phyloP scores from a whole-genome alignment of 192 early-diverging fungal species.

The Phlyctochytrium bullatum region DNA sequence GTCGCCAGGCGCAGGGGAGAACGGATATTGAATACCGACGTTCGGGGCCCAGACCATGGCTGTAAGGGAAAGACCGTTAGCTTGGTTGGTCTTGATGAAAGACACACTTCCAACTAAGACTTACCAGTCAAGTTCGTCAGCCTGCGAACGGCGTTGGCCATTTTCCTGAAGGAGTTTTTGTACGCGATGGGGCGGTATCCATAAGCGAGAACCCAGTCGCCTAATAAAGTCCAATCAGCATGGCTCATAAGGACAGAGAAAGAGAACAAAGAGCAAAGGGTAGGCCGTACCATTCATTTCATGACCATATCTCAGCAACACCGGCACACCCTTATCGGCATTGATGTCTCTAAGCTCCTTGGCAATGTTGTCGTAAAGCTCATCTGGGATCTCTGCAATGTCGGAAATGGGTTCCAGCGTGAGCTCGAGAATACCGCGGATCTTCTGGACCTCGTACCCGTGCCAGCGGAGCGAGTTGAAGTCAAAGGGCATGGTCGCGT shows the following conservation, averaged over 20 bases:
- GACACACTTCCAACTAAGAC: too few relatives aligned
- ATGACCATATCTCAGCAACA: conserved; percentile 44
- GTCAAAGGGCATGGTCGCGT: conserved; percentile 11
- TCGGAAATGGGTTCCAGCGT: conserved; percentile 31
- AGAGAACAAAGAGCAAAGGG: too few relatives aligned
- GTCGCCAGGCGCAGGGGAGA: conserved; percentile 6
- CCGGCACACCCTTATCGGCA: conserved; percentile 29
- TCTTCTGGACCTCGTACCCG: conserved; percentile 23
- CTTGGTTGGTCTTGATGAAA: neutral
- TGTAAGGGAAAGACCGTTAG: conserved; percentile 4
- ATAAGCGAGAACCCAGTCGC: conserved; percentile 26
- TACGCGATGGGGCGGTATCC: conserved; percentile 29
- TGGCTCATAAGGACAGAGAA: neutral
- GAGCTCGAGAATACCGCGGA: conserved; percentile 33
- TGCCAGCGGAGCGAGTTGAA: conserved; percentile 30
- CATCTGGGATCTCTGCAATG: conserved; percentile 16
- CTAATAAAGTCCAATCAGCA: conserved; percentile 8
- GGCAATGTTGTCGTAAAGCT: conserved; percentile 21
- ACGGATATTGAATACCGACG: conserved; percentile 43
- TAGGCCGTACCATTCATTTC: conserved; percentile 46
- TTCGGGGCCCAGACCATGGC: conserved; percentile 52
- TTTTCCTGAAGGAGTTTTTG: conserved; percentile 21
- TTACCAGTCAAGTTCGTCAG: conserved; percentile 47
- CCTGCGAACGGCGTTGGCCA: conserved; percentile 28
- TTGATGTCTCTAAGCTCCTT: conserved; percentile 23